Evolutionary conservation across 176 grass and related monocot species (phyloP).

Genomic region (Dactylis glomerata): DNA sequence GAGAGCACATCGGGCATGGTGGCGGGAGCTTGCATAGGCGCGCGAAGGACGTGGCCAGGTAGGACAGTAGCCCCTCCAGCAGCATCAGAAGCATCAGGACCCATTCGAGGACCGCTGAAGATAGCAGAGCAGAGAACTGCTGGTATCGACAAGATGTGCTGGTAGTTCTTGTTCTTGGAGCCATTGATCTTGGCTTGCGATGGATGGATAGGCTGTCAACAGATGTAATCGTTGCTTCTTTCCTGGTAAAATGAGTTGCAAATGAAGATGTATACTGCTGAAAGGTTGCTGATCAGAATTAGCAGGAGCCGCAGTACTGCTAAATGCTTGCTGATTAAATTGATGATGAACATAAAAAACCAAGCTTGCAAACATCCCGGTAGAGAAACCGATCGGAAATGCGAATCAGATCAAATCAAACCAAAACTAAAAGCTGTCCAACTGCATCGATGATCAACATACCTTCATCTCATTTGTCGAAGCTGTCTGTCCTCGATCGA

Average conservation of each 20-base stretch:
- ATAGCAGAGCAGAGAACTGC: conserved; percentile 41
- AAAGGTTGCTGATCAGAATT: not conserved
- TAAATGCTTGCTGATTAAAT: too few species aligned
- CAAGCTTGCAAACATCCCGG: not conserved
- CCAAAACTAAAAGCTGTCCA: not conserved
- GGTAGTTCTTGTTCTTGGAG: conserved; percentile 20
- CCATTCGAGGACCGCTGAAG: conserved; percentile 61
- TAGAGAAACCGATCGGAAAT: conserved; percentile 15
- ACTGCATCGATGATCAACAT: not conserved
- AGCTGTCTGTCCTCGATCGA: not conserved
- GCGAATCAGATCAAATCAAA: conserved; percentile 21
- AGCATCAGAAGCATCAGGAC: conserved; percentile 65
- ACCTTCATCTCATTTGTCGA: conserved; percentile 28
- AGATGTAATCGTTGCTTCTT: conserved; percentile 9
- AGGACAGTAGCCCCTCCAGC: conserved; percentile 54
- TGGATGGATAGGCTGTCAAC: not conserved
- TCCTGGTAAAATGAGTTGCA: not conserved
- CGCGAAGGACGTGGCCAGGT: conserved; percentile 52
- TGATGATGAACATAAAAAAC: too few species aligned
- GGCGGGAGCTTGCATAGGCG: conserved; percentile 58
- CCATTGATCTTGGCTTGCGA: conserved; percentile 24
- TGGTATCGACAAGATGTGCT: not conserved
- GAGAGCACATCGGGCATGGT: conserved; percentile 70
- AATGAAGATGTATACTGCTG: not conserved
- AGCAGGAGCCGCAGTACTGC: too few species aligned